Base-by-base conservation (phyloP, 176 grass and related monocot genomes). In the Oryza nivara region DNA sequence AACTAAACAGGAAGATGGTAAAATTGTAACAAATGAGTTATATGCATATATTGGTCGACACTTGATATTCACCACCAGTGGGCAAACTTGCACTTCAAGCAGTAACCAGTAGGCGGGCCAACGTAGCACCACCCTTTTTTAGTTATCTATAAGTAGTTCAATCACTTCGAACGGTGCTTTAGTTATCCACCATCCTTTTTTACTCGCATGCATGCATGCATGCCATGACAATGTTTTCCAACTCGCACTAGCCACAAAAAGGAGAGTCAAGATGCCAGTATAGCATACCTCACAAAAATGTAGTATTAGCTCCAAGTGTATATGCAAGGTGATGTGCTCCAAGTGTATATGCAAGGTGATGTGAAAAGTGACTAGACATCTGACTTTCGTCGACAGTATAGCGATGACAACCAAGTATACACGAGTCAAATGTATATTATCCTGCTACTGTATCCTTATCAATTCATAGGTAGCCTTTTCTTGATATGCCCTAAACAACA, bases 401-500 rank as follows among this genome's bases (percentile, higher is more conserved):
- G 2, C 1, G 35, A 12, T 72, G 45, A 72, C 54, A n/a, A 38
- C 11, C 23, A 71, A 7, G 34, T 16, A 19, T 9, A 75, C 1
- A 60, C 8, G 65, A 22, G 74, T 78, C 67, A 72, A 88, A 43
- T 51, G 58, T 69, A 34, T 3, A 17, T 25, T 25, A 23, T 4
- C 17, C 36, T 49, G 70, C 38, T 40, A 35, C 70, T 80, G 20
- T 41, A 17, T 41, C 58, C 9, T 63, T 63, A 23, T 63, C 19
- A 23, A 26, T 70, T 15, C 3, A 20, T 65, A 67, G 63, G 36
- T 47, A 89, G 40, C 26, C 28, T 74, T 84, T 68, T 73, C 40
- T n/a, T 34, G 87, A 80, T 71, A 85, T 11, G 88, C 15, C 71
- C 70, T 89, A 80, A 69, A 71, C 65, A 75, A 80, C 49, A 88